Evolutionary conservation across 441 rosid species (phyloP).

Genomic region (Adansonia rubrostipa): DNA sequence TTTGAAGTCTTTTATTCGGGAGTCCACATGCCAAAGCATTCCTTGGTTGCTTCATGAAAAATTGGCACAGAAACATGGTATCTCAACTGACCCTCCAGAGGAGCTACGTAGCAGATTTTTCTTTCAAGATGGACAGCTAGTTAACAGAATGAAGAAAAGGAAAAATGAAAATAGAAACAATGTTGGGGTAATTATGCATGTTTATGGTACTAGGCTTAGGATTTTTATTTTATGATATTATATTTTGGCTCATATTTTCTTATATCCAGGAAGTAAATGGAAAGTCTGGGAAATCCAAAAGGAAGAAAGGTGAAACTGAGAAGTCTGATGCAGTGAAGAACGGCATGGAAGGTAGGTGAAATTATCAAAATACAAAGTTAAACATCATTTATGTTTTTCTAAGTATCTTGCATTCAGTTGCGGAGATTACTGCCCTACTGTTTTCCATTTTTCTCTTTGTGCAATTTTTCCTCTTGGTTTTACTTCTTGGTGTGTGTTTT

Average conservation of each 20-base stretch:
- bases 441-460: neutral
- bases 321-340: constrained; percentile 27
- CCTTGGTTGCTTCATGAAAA: constrained; percentile 90
- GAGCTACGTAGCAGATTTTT: constrained; percentile 59
- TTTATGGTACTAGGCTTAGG: constrained; percentile 24
- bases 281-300: constrained; percentile 54
- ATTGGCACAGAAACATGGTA: constrained; percentile 68
- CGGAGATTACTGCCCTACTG: neutral
- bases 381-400: neutral
- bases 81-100: constrained; percentile 67
- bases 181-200: constrained; percentile 31
- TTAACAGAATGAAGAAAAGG: constrained; percentile 54
- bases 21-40: constrained; percentile 77
- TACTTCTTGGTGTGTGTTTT: neutral
- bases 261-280: constrained; percentile 56
- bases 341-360: neutral
- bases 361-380: neutral
- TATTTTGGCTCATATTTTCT: constrained; percentile 28
- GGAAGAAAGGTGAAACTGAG: constrained; percentile 60
- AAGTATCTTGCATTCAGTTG: neutral
- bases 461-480: constrained; percentile 14
- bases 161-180: constrained; percentile 43
- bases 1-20: constrained; percentile 92
- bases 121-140: constrained; percentile 68
- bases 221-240: constrained; percentile 25